Conservation (phyloP, 2,329 filamentous ascomycete genomes). For the Emergomyces orientalis region DNA sequence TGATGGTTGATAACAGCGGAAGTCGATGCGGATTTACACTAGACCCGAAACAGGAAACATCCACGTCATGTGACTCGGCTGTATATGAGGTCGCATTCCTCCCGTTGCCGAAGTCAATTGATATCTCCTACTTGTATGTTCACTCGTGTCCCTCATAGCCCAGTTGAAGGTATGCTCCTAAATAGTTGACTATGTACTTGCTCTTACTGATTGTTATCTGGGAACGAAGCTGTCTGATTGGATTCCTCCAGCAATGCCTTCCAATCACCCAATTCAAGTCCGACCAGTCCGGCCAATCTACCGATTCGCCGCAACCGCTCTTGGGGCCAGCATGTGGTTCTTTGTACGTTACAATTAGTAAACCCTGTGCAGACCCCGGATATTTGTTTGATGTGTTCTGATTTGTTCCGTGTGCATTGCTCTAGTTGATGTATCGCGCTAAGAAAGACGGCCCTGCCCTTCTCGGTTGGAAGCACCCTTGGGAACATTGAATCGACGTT, state of each 20-base stretch:
- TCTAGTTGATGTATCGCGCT: slow-evolving; percentile 84
- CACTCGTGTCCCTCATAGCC: slow-evolving; percentile 1
- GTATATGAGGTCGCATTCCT: not conserved
- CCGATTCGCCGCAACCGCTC: slow-evolving; percentile 72
- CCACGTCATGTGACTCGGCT: not conserved
- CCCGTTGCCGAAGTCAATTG: not conserved
- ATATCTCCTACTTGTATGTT: not conserved
- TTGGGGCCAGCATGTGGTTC: slow-evolving; percentile 98
- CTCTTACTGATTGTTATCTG: not conserved
- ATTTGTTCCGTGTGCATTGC: not conserved
- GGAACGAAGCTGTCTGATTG: not conserved
- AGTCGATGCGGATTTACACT: not conserved
- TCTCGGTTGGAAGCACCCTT: slow-evolving; percentile 90
- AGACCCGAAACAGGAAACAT: not conserved
- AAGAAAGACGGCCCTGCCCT: slow-evolving; percentile 92
- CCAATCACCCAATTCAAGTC: slow-evolving; percentile 41
- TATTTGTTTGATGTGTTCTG: slow-evolving; percentile 5
- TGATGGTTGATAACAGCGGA: not conserved
- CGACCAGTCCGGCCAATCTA: slow-evolving; percentile 61
- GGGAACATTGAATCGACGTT: slow-evolving; percentile 64
- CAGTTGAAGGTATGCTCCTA: slow-evolving; percentile 4
- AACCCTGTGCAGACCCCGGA: slow-evolving; percentile 15
- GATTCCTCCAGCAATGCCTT: slow-evolving; percentile 25
- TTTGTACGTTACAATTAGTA: slow-evolving; percentile 56
- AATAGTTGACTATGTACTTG: not conserved